These are phyloP conservation scores for Pisolithus tinctorius DNA, from an alignment of 768 basidiomycete species.

Conservation along the genomic window DNA sequence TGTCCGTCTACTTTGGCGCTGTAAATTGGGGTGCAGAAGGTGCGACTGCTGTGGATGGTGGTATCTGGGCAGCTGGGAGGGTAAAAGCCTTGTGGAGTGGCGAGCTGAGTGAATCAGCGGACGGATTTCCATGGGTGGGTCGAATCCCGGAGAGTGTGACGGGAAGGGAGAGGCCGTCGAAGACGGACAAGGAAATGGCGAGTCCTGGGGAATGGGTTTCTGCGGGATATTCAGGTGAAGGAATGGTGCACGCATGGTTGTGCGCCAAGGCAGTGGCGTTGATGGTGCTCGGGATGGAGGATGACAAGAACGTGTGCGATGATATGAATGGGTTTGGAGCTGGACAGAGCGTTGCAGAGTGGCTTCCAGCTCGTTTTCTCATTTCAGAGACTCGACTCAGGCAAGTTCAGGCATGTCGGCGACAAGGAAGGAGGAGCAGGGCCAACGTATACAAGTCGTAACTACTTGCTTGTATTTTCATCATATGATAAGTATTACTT, in stretches of 20 bases:
- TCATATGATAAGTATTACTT: too few relatives aligned
- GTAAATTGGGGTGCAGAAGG: constrained; percentile 38
- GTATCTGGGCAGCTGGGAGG: constrained; percentile 35
- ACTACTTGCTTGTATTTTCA: too few relatives aligned
- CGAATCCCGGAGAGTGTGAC: constrained; percentile 46
- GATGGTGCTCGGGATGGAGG: constrained; percentile 47
- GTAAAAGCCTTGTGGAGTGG: constrained; percentile 61
- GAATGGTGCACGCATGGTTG: constrained; percentile 68
- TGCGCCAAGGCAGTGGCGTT: constrained; percentile 50
- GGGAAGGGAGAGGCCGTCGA: constrained; percentile 27
- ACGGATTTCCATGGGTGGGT: constrained; percentile 65
- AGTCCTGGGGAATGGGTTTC: constrained; percentile 63
- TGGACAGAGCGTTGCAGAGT: constrained; percentile 17
- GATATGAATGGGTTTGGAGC: constrained; percentile 15
- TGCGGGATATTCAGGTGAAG: constrained; percentile 67
- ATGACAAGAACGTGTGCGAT: constrained; percentile 1
- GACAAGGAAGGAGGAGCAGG: background rate
- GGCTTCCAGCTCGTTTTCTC: constrained; percentile 18
- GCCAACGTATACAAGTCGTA: background rate
- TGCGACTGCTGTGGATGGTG: constrained; percentile 8
- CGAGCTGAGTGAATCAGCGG: constrained; percentile 54
- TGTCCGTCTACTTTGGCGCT: constrained; percentile 49
- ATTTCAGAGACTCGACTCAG: constrained; percentile 11
- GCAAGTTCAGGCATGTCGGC: background rate
- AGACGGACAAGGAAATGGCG: constrained; percentile 5